Evolutionary conservation across 768 basidiomycete genomes (phyloP).

Genomic region (Suillus ampliporus): DNA sequence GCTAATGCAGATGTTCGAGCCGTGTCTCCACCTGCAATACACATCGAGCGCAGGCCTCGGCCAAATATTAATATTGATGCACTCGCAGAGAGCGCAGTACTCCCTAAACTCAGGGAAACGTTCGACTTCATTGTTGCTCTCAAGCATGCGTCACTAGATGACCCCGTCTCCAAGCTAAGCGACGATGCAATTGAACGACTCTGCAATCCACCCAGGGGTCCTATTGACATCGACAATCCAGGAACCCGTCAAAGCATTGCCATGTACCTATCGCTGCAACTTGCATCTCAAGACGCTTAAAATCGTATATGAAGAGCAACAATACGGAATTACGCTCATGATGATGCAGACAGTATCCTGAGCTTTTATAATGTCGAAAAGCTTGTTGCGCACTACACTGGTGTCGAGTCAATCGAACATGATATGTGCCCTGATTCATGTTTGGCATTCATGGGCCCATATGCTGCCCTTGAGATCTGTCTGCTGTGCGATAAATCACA

Average conservation of each 20-base stretch:
- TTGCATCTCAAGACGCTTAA: neutral
- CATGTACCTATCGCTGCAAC: neutral
- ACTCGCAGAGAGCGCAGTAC: neutral
- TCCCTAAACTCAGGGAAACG: neutral
- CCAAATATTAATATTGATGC: constrained; percentile 8
- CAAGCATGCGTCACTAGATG: neutral
- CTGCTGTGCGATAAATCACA: constrained; percentile 35
- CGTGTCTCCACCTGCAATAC: neutral
- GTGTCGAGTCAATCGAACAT: constrained; percentile 11
- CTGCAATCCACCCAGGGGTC: constrained; percentile 2
- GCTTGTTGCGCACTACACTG: too few species aligned
- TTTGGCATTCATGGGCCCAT: constrained; percentile 24
- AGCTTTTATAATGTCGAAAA: too few species aligned
- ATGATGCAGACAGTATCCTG: neutral
- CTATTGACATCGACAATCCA: neutral
- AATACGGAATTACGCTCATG: neutral
- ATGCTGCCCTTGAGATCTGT: constrained; percentile 30
- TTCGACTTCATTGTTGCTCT: constrained; percentile 3
- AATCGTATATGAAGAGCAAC: neutral
- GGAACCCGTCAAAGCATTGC: neutral
- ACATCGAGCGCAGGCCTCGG: neutral
- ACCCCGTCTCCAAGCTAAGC: constrained; percentile 2
- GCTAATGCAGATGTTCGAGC: neutral
- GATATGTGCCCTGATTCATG: constrained; percentile 23
- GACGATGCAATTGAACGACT: neutral